Base-by-base conservation (phyloP, 83 land plant species). In the Thuja plicata region DNA sequence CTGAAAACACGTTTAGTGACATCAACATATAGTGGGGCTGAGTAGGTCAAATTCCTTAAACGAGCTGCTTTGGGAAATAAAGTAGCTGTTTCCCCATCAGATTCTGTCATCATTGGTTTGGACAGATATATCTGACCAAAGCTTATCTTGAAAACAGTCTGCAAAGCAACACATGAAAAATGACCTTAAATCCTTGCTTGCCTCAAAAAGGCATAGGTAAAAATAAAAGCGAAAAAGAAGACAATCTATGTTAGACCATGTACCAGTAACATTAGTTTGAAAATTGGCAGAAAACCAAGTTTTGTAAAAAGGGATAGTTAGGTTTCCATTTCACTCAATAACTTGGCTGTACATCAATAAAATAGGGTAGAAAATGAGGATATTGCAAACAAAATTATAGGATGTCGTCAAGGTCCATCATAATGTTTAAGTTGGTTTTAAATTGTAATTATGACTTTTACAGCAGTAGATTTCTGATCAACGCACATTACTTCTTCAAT, bases 51-150 rank as follows among this genome's bases (percentile, higher is more conserved):
- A 89, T 98, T 98, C 78, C 99, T 92, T 60, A 98, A 87, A 88
- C 99, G 89, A 16, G 99, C 99, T 77, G 99, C 99, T 83, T 97
- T 98, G 0, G 99, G 99, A 87, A 96, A 98, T 78, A 98, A 92
- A 11, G 99, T 98, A 30, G 98, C 97, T 19, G 99, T 98, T 91
- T 98, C 99, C 87, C 99, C 99, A 93, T 98, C 99, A 10, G 99
- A 95, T 80, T 98, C 99, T 7, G 99, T 98, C 99, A 98, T 97
- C 99, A 98, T 97, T 13, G 99, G 99, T 90, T 97, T 98, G 86
- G 99, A 97, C 43, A 98, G 89, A 90, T 98, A 98, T 38, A 98
- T 98, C 88, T 98, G 99, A 70, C 99, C 99, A 88, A 98, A 98
- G 84, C 93, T 95, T 41, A 98, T 98, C 94, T 98, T 98, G 93